Evolutionary conservation across 768 basidiomycete genomes (phyloP), one percentile per base, ranked within the genome.

Genomic region (Rhodotorula babjevae): DNA sequence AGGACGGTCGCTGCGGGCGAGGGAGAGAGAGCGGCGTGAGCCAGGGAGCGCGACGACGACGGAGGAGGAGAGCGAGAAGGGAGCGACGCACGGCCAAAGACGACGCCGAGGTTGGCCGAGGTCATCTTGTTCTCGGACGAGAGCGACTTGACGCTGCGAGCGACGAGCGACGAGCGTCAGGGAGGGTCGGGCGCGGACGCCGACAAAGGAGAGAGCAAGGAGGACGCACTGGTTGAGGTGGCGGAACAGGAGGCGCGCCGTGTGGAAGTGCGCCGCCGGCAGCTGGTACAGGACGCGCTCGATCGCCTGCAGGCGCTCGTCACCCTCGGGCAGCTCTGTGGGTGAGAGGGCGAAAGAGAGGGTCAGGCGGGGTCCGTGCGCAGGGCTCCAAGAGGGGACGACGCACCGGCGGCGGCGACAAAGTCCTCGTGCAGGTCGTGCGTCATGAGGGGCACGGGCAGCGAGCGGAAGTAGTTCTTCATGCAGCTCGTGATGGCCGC

Each of bases 381-480:
- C 40, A 33, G 11, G 23, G 3, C 3, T 18, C 14, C 3, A 40
- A 68, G 46, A 7, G 42, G 27, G 21, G 3, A 11, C 14, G 21
- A 82, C 83, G 77, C 67, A 84, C 87, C 84, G 14, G 90, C 85
- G 27, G 92, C 89, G 46, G 85, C 80, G 75, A 96, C 89, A 79
- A 98, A 95, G 78, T 88, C 87, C 77, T 95, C 92, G 74, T 98
- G 94, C 16, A 96, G 85, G 65, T 90, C 89, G 79, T 88, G 91
- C 2, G 96, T 96, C 76, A 97, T 84, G 62, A 99, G 84, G 12
- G 96, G 96, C 63, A 90, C 86, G 25, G 95, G 94, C 50, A 99
- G 83, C n/a, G 88, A 85, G 42, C 96, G 87, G 86, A 99, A 91
- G 82, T 97, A 98, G 49, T 89, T 91, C 84, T 99, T 98, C 79